A percentile compares a stretch with the other conserved stretches of the same genome.
These are phyloP conservation scores for Talinum fruticosum DNA, from an alignment of 148 eudicot species.

Conservation along the genomic window DNA sequence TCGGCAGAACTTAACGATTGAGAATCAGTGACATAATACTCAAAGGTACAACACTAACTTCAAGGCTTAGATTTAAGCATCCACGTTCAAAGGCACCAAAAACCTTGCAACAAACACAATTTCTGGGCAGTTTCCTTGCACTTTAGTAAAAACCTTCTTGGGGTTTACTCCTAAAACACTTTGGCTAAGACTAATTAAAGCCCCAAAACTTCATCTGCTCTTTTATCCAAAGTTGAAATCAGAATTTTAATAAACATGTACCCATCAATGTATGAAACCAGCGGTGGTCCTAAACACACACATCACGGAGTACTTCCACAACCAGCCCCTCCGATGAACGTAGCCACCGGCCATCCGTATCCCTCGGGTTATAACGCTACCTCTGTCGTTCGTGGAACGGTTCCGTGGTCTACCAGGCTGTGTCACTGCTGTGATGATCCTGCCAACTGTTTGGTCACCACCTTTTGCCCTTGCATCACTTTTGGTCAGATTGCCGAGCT, in stretches of 20 bases:
- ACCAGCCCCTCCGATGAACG: slow-evolving; percentile 23
- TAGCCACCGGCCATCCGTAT: slow-evolving; percentile 26
- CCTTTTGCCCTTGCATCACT: slow-evolving; percentile 31
- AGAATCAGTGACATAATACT: background rate
- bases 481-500: slow-evolving; percentile 34
- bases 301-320: slow-evolving; percentile 2
- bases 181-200: background rate
- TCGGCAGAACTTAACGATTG: slow-evolving; percentile 13
- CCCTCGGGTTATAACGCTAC: slow-evolving; percentile 8
- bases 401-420: slow-evolving; percentile 33
- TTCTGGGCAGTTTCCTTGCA: slow-evolving; percentile 19
- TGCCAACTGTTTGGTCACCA: slow-evolving; percentile 30
- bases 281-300: slow-evolving; percentile 14
- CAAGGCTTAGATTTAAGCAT: slow-evolving; percentile 21
- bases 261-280: slow-evolving; percentile 14
- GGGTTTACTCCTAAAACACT: background rate
- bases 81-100: slow-evolving; percentile 21
- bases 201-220: background rate
- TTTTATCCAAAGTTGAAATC: background rate
- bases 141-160: background rate
- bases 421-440: slow-evolving; percentile 42
- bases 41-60: slow-evolving; percentile 1
- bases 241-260: slow-evolving; percentile 15
- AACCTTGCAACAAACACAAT: slow-evolving; percentile 11
- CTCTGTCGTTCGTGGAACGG: background rate